Base-by-base conservation (phyloP, 2,329 filamentous ascomycete genomes). In the Elsinoe arachidis region DNA sequence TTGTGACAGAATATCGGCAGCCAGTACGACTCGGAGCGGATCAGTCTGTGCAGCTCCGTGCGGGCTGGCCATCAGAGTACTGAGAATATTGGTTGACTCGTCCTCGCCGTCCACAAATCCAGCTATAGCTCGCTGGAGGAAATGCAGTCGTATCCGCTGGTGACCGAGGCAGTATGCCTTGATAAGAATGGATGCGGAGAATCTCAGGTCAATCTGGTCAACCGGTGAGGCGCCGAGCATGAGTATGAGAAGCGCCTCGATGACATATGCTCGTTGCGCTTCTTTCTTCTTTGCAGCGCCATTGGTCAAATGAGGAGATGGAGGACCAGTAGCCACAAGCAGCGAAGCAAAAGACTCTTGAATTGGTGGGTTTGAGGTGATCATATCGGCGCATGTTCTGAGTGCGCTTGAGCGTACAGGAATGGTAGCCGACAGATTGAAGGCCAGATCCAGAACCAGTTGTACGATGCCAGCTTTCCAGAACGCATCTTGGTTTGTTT, bases 161-260 rank as follows among this genome's bases (percentile, higher is more conserved):
- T 97, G 91, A 46, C 86, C 84, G 65, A 82, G 84, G 65, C 96
- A 90, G 70, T 99, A 99, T 1, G 93, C 90, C 70, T 96, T 91
- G 60, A 99, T 82, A 66, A 92, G 95, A 65, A 92, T 86, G 68
- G 88, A 93, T 19, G 89, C 90, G 17, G 92, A 88, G 66, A 90
- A 81, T 21, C 93, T 85, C 37, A 92, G 78, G 70, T 95, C 86
- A 63, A 96, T 87, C 35, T 87, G 78, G 55, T 84, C 79, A 17
- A 82, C 73, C 0, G 84, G 76, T 30, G 85, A 79, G 19, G 86
- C 76, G 57, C 84, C 84, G 7, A 99, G 76, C 0, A 87, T 85
- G 43, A 96, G 75, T 64, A 96, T 90, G 49, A 99, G 77, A 15
- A 99, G 77, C 1, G 89, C 93, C 70, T 97, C 92, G 65, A 99